A percentile compares a stretch with the other conserved stretches of the same genome.
These are phyloP conservation scores for Cokeromyces recurvatus DNA, from an alignment of 371 early-diverging fungal species.

Conservation along the genomic window DNA sequence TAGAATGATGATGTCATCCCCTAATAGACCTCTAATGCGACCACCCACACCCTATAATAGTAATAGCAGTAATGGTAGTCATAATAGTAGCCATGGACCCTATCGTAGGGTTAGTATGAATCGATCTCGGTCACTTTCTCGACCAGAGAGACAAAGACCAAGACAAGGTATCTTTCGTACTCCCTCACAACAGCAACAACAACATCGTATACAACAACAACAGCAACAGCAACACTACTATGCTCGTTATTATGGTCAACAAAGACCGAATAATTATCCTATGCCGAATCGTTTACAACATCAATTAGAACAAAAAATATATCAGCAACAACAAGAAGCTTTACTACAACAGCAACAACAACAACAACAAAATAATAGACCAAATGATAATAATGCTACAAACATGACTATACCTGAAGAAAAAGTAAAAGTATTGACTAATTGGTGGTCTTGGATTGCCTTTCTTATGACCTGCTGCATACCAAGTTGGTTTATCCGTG, in stretches of 20 bases:
- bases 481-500: conserved; percentile 46
- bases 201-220: conserved; percentile 17
- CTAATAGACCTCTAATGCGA: too few relatives aligned
- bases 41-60: too few relatives aligned
- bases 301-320: conserved; percentile 44
- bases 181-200: conserved; percentile 36
- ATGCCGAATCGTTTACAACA: conserved; percentile 43
- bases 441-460: conserved; percentile 52
- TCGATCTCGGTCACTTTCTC: conserved; percentile 35
- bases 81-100: conserved; percentile 3
- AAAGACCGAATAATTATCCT: conserved; percentile 20
- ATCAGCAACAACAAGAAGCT: conserved; percentile 30
- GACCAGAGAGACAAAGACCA: conserved; percentile 46
- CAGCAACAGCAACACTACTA: too few relatives aligned
- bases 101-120: conserved; percentile 26
- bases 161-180: conserved; percentile 39
- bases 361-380: conserved; percentile 1
- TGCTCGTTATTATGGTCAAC: not conserved
- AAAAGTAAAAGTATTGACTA: conserved; percentile 44
- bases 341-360: conserved; percentile 23
- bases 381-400: not conserved
- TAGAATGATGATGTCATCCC: too few relatives aligned
- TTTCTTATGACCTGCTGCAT: conserved; percentile 53
- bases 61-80: too few relatives aligned
- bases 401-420: too few relatives aligned